These are phyloP conservation scores for Diaporthe longicolla DNA, from an alignment of 2,329 filamentous ascomycete species.

Conservation along the genomic window DNA sequence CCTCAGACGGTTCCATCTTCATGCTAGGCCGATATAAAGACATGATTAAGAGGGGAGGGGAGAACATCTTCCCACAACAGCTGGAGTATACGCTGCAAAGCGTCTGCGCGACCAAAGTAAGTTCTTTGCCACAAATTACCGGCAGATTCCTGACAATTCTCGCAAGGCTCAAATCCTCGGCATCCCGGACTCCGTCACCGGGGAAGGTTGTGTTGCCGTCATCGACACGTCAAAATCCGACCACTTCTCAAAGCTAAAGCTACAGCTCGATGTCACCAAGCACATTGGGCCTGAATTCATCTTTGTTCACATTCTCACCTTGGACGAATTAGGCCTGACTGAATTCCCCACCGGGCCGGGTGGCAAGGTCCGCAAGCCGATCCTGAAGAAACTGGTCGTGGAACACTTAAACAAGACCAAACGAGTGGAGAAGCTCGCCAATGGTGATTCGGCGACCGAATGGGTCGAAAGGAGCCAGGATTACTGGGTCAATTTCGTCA, in stretches of 20 bases:
- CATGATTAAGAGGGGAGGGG: constrained; percentile 23
- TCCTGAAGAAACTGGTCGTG: neutral
- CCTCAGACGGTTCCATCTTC: constrained; percentile 1
- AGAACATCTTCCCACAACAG: constrained; percentile 24
- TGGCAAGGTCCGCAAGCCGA: constrained; percentile 18
- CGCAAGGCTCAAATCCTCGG: constrained; percentile 12
- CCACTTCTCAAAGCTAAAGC: constrained; percentile 8
- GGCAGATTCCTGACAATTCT: neutral
- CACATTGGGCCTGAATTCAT: constrained; percentile 7
- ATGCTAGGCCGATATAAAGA: constrained; percentile 17
- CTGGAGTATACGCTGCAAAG: constrained; percentile 3
- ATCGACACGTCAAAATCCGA: constrained; percentile 1
- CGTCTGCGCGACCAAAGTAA: neutral
- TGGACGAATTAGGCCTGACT: neutral
- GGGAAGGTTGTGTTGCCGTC: neutral
- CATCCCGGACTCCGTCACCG: neutral
- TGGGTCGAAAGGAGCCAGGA: neutral
- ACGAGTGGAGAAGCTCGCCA: neutral
- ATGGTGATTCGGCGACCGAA: neutral
- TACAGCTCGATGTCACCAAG: neutral
- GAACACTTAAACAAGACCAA: neutral
- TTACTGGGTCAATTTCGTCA: constrained; percentile 5
- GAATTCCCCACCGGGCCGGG: neutral
- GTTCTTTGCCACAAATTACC: no score
- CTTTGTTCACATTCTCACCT: neutral